A percentile compares a stretch with the other conserved stretches of the same genome.
Conservation (phyloP, 495 filamentous ascomycete species). For the Extremus antarcticus region DNA sequence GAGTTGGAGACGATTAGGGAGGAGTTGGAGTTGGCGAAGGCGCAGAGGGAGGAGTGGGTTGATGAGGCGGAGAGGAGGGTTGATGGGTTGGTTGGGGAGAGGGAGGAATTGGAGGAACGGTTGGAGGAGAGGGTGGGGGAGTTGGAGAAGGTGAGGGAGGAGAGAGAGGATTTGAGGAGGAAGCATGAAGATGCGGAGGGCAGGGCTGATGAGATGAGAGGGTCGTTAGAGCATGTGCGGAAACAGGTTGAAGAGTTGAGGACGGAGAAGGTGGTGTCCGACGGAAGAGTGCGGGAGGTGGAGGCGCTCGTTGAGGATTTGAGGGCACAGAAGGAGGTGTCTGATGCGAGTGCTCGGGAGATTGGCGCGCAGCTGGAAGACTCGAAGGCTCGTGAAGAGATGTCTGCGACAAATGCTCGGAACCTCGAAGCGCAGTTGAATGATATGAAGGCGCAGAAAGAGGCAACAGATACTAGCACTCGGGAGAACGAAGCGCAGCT, state of each 20-base stretch:
- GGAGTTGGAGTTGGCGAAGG: not conserved
- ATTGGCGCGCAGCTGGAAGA: not conserved
- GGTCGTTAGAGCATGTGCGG: not conserved
- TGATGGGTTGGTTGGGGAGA: slow-evolving; percentile 13
- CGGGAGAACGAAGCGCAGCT: no score
- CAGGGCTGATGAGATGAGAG: not conserved
- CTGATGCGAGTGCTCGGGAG: not conserved
- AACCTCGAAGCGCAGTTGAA: not conserved
- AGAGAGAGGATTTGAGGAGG: not conserved
- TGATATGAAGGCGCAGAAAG: not conserved
- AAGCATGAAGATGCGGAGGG: not conserved
- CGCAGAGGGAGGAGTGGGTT: slow-evolving; percentile 17
- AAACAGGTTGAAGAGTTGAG: not conserved
- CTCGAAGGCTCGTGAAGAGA: not conserved
- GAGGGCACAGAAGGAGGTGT: not conserved
- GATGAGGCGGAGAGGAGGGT: slow-evolving; percentile 13
- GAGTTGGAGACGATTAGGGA: slow-evolving; percentile 17
- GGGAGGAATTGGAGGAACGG: slow-evolving; percentile 7
- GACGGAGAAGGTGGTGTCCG: not conserved
- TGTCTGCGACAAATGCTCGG: not conserved
- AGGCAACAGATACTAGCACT: not conserved
- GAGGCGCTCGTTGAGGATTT: not conserved
- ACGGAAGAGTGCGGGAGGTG: not conserved
- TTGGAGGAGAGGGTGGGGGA: not conserved
- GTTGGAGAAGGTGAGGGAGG: not conserved